Evolutionary conservation across 2,329 filamentous ascomycete species (phyloP).

Genomic region (Phialocephala subalpina): DNA sequence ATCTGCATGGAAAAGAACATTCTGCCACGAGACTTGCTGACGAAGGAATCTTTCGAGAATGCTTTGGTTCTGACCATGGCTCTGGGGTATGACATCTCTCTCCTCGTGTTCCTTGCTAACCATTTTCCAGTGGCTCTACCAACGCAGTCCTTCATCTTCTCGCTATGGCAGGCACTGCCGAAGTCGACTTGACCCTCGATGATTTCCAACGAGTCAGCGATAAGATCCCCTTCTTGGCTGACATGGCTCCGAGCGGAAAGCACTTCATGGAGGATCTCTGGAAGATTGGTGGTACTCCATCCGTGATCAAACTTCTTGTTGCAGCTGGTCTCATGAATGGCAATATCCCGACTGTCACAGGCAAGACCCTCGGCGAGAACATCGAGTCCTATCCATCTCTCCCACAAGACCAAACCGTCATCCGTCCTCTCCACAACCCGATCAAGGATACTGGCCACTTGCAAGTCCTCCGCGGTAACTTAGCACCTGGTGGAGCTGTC

Average conservation of each 20-base stretch:
- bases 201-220: slow-evolving; percentile 75
- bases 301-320: slow-evolving; percentile 85
- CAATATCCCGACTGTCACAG: slow-evolving; percentile 81
- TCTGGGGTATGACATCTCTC: slow-evolving; percentile 55
- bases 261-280: slow-evolving; percentile 92
- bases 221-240: slow-evolving; percentile 75
- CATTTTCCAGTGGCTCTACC: slow-evolving; percentile 60
- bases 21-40: slow-evolving; percentile 71
- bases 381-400: slow-evolving; percentile 79
- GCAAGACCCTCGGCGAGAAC: slow-evolving; percentile 84
- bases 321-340: slow-evolving; percentile 80
- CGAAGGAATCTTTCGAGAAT: slow-evolving; percentile 74
- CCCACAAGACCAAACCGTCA: slow-evolving; percentile 81
- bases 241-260: slow-evolving; percentile 79
- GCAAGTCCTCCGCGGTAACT: slow-evolving; percentile 85
- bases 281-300: slow-evolving; percentile 83
- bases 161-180: slow-evolving; percentile 75
- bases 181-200: slow-evolving; percentile 69
- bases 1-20: slow-evolving; percentile 76
- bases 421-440: slow-evolving; percentile 77
- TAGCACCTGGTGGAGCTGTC: slow-evolving; percentile 88
- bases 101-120: slow-evolving; percentile 12
- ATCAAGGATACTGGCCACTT: slow-evolving; percentile 88
- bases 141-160: slow-evolving; percentile 77
- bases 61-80: slow-evolving; percentile 79